Evolutionary conservation across 257 asterid species (phyloP), one percentile per base, ranked within the genome.

Genomic region (Ophiorrhiza pumila): DNA sequence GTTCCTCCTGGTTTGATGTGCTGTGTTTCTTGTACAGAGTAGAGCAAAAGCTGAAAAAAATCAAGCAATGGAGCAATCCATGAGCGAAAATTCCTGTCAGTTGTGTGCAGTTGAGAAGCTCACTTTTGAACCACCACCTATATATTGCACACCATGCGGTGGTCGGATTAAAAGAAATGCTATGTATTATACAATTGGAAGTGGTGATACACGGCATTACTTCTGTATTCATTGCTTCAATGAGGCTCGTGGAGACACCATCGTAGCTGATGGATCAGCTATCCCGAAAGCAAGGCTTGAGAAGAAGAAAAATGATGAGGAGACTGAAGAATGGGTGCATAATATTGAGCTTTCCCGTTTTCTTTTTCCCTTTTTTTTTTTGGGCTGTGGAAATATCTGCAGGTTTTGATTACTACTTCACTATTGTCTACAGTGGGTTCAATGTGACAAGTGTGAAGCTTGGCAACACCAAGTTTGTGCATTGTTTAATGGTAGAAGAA

Each of bases 401-500:
- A 52, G 71, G 65, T 75, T 32, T 57, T 80, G 68, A 76, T 58
- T 69, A 34, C 83, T 66, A 22, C 53, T 53, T 39, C 23, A 22
- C 25, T 76, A n/a, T 82, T 78, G 80, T 75, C 67, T 72, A 81
- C 94, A 95, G 99, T 95, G 99, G 99, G 99, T 95, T 77, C 99
- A 95, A 83, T 95, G 99, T 74, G 99, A 95, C 80, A 95, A 89
- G 76, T 95, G 99, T 80, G 98, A 95, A 83, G 96, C 96, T 76
- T 95, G 99, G 99, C 99, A 95, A 82, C 99, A 95, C 82, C 99
- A 95, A 81, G 92, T 95, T 71, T 95, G 99, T 76, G 98, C 98
- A 65, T 82, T 95, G 74, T 95, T 95, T 78, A 95, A 95, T 80
- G 98, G 99, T 85, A 86, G 96, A 85, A 90, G 98, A 81, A 95